phyloP scores from a whole-genome alignment of 345 rosid species.

The Camelina neglecta region DNA sequence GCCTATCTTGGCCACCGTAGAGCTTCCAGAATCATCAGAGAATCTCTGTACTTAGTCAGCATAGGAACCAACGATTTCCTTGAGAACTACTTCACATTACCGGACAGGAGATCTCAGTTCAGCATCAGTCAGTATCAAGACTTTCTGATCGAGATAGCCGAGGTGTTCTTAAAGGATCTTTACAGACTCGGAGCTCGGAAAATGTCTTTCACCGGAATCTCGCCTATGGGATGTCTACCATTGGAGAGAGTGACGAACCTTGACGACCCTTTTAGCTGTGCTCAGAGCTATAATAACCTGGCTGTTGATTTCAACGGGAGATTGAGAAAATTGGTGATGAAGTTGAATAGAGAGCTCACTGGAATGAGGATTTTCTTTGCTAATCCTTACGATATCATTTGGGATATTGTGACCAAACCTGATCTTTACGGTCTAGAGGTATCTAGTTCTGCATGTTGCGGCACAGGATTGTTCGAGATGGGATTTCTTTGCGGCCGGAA shows the following conservation, averaged over 20 bases:
- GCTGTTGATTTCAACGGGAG: constrained; percentile 62
- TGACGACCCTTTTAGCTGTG: constrained; percentile 45
- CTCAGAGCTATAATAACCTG: constrained; percentile 46
- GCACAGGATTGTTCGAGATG: constrained; percentile 72
- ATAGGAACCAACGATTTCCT: constrained; percentile 72
- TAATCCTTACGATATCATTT: constrained; percentile 52
- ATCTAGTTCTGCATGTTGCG: constrained; percentile 60
- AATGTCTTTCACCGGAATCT: constrained; percentile 61
- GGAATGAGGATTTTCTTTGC: constrained; percentile 53
- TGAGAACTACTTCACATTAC: constrained; percentile 61
- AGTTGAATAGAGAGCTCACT: constrained; percentile 48
- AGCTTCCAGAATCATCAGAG: constrained; percentile 45
- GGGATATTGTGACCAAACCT: constrained; percentile 51
- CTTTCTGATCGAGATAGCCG: constrained; percentile 54
- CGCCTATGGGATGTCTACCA: constrained; percentile 76
- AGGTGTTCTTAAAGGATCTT: constrained; percentile 49
- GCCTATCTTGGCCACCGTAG: constrained; percentile 48
- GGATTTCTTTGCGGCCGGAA: constrained; percentile 54
- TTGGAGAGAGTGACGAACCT: constrained; percentile 55
- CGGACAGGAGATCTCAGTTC: constrained; percentile 53
- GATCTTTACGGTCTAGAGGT: constrained; percentile 57
- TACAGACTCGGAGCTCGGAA: constrained; percentile 65
- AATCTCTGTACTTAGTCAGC: constrained; percentile 58
- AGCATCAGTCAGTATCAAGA: constrained; percentile 55
- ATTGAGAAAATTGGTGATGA: constrained; percentile 45